Conservation (phyloP, 495 filamentous ascomycete species). For the Lineolata rhizophorae region DNA sequence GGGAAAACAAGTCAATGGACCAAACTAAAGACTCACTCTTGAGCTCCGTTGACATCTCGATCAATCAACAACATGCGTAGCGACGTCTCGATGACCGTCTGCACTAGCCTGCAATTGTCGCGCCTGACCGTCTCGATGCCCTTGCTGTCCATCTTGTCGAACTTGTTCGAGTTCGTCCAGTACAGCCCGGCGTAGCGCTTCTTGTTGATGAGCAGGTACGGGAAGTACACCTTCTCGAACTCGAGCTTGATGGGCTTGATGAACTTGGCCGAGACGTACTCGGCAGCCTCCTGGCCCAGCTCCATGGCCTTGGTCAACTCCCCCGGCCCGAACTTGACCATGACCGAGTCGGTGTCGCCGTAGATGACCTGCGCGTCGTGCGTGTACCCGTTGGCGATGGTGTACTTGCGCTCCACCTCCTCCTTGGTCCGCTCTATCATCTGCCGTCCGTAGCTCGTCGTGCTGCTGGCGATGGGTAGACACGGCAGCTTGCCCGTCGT, state of each 20-base stretch:
- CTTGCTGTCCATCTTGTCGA: constrained; percentile 99
- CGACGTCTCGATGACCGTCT: constrained; percentile 94
- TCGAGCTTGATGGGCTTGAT: constrained; percentile 93
- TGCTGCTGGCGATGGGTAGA: constrained; percentile 85
- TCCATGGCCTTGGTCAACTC: constrained; percentile 81
- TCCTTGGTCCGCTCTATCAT: constrained; percentile 97
- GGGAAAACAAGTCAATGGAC: too few relatives aligned
- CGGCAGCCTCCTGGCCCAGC: constrained; percentile 73
- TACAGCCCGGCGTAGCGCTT: constrained; percentile 95
- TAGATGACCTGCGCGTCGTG: constrained; percentile 95
- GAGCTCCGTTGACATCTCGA: constrained; percentile 63
- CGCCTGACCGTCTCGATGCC: constrained; percentile 94
- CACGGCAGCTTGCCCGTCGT: constrained; percentile 92
- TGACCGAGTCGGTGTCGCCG: constrained; percentile 97
- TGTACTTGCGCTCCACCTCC: constrained; percentile 77
- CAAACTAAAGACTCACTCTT: constrained; percentile 71
- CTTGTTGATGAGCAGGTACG: constrained; percentile 98
- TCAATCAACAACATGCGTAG: constrained; percentile 91
- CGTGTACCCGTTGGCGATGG: constrained; percentile 77
- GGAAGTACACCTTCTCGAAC: constrained; percentile 98
- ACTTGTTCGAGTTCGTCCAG: constrained; percentile 88
- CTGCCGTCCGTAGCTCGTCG: constrained; percentile 82
- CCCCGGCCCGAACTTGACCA: constrained; percentile 91
- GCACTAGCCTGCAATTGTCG: constrained; percentile 89
- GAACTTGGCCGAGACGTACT: constrained; percentile 77